phyloP scores from a whole-genome alignment of 2,329 filamentous ascomycete species.

The Fusarium pilosicola region DNA sequence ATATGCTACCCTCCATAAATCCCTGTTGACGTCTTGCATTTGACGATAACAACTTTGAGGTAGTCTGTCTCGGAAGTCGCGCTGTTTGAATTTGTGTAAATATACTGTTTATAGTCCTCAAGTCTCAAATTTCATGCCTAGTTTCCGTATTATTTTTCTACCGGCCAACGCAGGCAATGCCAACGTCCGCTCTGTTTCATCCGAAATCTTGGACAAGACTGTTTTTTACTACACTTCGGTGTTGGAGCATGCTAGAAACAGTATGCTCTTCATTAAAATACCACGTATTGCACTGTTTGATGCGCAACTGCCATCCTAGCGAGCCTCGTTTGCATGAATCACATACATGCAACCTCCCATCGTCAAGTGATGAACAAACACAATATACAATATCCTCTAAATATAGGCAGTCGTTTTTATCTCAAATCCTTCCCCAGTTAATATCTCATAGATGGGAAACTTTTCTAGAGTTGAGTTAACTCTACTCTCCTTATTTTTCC shows the following conservation, averaged over 20 bases:
- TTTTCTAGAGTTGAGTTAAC: neutral
- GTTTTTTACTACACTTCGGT: neutral
- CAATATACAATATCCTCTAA: neutral
- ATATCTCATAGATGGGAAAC: neutral
- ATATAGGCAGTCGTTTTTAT: neutral
- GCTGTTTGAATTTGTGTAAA: neutral
- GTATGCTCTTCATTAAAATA: neutral
- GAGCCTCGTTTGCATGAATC: neutral
- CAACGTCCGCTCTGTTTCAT: neutral
- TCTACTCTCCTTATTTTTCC: neutral
- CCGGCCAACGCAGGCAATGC: rapidly evolving
- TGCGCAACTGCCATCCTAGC: neutral
- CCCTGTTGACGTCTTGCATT: neutral
- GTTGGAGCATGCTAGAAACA: no score
- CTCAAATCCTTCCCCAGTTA: no score
- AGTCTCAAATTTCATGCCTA: neutral
- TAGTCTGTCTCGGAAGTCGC: no score
- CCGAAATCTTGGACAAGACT: no score
- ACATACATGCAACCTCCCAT: neutral
- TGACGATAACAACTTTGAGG: neutral
- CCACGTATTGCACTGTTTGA: neutral
- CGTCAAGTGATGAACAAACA: neutral
- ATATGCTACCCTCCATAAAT: neutral
- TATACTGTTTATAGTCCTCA: neutral
- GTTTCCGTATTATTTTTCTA: neutral